Base-by-base conservation (phyloP, 1,284 basidiomycete genomes). In the Apiotrichum sp. region DNA sequence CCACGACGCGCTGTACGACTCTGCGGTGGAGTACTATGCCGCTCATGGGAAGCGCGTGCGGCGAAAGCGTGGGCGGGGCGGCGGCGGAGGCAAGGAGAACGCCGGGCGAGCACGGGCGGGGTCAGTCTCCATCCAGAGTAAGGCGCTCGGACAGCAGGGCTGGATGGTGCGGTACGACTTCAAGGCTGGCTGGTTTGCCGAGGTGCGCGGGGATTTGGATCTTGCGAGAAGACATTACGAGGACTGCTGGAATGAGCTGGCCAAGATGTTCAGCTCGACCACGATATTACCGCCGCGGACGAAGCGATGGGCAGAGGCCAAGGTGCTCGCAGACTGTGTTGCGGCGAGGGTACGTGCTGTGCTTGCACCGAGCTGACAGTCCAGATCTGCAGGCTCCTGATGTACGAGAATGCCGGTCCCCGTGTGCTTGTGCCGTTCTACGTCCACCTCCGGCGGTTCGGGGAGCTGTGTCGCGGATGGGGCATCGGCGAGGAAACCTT, bases 101-200 rank as follows among this genome's bases (percentile, higher is more conserved):
- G 16, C 9, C 4, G 16, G 35, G 9, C 47, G 47, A 8, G 43
- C 29, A 11, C 49, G 49, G 7, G 43, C 51, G 34, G 39, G 42
- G 3, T 50, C 53, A 14, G 11, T 44, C 34, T 34, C 74, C 75
- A 47, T 70, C 79, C 10, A 76, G 46, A 47, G 64, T 39, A 55
- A 86, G 31, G 84, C 86, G 1, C 75, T 98, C 6, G 79, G 86
- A 14, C 81, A 87, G 0, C 87, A 92, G 72, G 93, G 95, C 0
- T 98, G 95, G 93, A 88, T 86, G 0, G 89, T 95, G n/a, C 80
- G 95, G 22, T 93, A 95, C 68, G 92, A 96, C 72, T 98, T 91
- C 79, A 98, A 98, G 77, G 87, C 95, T 79, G 95, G 87, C 0
- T 88, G 89, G 62, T 97, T 98, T 73, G 91, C 93, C 0, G 95